phyloP scores from a whole-genome alignment of 768 basidiomycete species.

The Kwoniella heveanensis region DNA sequence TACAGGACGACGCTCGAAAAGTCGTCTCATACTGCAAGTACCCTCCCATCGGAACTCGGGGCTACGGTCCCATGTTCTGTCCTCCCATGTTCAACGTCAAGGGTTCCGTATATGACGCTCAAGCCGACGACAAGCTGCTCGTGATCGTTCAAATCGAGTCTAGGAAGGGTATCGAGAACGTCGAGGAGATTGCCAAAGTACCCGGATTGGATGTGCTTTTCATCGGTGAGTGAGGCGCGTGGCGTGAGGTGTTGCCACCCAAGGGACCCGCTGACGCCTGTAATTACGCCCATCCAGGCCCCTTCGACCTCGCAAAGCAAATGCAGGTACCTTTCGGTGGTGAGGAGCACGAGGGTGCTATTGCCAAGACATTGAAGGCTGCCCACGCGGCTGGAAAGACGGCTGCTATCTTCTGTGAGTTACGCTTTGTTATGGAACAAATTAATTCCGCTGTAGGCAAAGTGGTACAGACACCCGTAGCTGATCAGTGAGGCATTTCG shows the following conservation, averaged over 20 bases:
- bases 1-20: constrained; percentile 50
- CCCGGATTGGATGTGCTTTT: constrained; percentile 55
- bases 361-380: constrained; percentile 50
- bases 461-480: too few species aligned
- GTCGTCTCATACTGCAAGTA: constrained; percentile 54
- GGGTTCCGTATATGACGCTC: constrained; percentile 46
- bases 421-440: too few species aligned
- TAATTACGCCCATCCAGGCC: constrained; percentile 40
- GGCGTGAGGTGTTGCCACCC: too few species aligned
- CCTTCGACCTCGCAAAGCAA: constrained; percentile 54
- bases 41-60: constrained; percentile 54
- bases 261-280: too few species aligned
- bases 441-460: too few species aligned
- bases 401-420: constrained; percentile 55
- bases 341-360: constrained; percentile 55
- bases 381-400: constrained; percentile 54
- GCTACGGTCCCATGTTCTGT: constrained; percentile 55
- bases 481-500: background rate
- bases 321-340: constrained; percentile 49
- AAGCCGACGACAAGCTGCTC: constrained; percentile 49
- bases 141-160: constrained; percentile 57
- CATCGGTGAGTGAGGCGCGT: constrained; percentile 39
- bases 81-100: constrained; percentile 47
- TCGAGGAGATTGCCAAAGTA: constrained; percentile 53
- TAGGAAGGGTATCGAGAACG: constrained; percentile 50